Percentiles rank a stretch among this genome's conserved stretches.
phyloP scores from a whole-genome alignment of 257 asterid species.

The Fraxinus anomala region DNA sequence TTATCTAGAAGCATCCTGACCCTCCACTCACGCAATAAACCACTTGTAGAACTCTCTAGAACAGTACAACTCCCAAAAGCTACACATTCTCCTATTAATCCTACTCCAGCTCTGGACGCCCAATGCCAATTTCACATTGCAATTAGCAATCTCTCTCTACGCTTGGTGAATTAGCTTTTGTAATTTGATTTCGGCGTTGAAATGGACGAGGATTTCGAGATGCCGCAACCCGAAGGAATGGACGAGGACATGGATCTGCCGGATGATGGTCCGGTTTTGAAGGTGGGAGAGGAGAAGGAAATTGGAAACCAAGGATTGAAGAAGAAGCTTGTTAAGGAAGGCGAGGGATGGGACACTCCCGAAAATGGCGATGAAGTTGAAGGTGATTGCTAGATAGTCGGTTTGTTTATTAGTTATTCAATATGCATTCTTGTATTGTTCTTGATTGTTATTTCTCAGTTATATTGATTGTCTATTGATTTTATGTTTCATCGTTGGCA shows the following conservation, averaged over 20 bases:
- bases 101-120: neutral
- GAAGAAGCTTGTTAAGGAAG: conserved; percentile 57
- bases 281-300: conserved; percentile 58
- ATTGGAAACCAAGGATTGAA: conserved; percentile 53
- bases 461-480: neutral
- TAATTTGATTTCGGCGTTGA: neutral
- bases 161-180: neutral
- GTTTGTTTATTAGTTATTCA: neutral
- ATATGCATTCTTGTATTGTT: neutral
- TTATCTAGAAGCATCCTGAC: neutral
- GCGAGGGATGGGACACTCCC: conserved; percentile 53
- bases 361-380: conserved; percentile 58
- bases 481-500: neutral
- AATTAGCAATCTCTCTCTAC: neutral
- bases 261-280: conserved; percentile 32
- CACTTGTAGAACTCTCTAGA: conserved; percentile 23
- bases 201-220: conserved; percentile 49
- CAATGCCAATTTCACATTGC: neutral
- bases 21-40: neutral
- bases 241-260: conserved; percentile 49
- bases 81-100: neutral
- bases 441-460: neutral
- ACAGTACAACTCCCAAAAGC: neutral
- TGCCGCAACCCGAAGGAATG: conserved; percentile 42
- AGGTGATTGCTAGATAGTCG: conserved; percentile 30